Percentiles rank a stretch among this genome's conserved stretches.
phyloP scores from a whole-genome alignment of 2,329 filamentous ascomycete genomes.

The Monilinia fructicola region DNA sequence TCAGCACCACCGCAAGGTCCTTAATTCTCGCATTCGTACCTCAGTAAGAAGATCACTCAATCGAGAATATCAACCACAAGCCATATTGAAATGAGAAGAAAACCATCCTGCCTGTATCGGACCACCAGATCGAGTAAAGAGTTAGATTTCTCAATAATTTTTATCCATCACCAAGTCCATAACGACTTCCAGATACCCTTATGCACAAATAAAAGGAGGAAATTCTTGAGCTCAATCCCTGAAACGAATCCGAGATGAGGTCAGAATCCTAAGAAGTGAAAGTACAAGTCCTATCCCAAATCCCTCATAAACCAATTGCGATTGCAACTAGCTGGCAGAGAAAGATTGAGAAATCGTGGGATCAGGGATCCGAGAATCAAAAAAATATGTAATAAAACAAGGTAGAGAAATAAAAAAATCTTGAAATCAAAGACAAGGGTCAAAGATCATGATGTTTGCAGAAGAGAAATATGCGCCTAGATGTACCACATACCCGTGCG shows the following conservation, averaged over 20 bases:
- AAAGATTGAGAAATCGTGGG: constrained; percentile 9
- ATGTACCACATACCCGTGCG: constrained; percentile 42
- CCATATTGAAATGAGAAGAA: background rate
- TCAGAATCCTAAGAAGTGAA: constrained; percentile 31
- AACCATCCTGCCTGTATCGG: background rate
- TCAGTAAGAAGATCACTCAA: background rate
- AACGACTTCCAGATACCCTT: background rate
- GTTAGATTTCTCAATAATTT: background rate
- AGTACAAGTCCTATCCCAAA: constrained; percentile 26
- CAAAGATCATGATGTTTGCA: constrained; percentile 23
- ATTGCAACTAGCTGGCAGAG: constrained; percentile 3
- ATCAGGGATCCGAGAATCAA: constrained; percentile 29
- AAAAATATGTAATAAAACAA: constrained; percentile 30
- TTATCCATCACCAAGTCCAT: constrained; percentile 12
- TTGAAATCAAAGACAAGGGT: constrained; percentile 28
- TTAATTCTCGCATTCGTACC: background rate
- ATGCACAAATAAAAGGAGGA: constrained; percentile 5
- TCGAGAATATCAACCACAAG: background rate
- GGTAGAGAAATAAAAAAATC: constrained; percentile 28
- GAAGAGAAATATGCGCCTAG: constrained; percentile 24
- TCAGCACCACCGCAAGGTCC: background rate
- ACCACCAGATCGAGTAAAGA: constrained; percentile 1
- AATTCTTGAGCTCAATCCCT: background rate
- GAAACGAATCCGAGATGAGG: background rate
- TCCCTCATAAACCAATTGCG: background rate